Conservation (phyloP, 345 rosid genomes). For the Citrus maxima region DNA sequence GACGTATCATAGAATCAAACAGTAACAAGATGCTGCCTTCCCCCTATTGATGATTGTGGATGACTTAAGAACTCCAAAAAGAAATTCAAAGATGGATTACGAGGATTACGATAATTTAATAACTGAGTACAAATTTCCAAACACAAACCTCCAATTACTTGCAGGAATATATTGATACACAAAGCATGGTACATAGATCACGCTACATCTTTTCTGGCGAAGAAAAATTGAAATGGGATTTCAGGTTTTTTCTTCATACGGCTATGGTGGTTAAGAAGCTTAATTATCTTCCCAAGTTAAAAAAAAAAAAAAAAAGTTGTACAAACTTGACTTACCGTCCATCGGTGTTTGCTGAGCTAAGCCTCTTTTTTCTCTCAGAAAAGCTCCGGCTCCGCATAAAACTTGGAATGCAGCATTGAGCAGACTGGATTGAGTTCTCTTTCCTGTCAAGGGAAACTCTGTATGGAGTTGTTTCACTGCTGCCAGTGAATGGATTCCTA, state of each 20-base stretch:
- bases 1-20: not conserved
- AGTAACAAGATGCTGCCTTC: not conserved
- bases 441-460: slow-evolving; percentile 10
- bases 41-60: not conserved
- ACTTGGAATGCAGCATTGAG: slow-evolving; percentile 47
- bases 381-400: slow-evolving; percentile 44
- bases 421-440: slow-evolving; percentile 28
- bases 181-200: not conserved
- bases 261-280: not conserved
- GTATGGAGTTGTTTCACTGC: slow-evolving; percentile 19
- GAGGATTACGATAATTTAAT: not conserved
- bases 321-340: not conserved
- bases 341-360: slow-evolving; percentile 15
- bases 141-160: not conserved
- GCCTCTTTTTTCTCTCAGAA: slow-evolving; percentile 40
- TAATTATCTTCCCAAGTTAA: not conserved
- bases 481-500: slow-evolving; percentile 9
- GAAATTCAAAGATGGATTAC: not conserved
- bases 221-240: slow-evolving; percentile 3
- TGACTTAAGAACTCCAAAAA: not conserved
- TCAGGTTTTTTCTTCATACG: slow-evolving; percentile 9
- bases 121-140: not conserved
- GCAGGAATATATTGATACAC: slow-evolving; percentile 9
- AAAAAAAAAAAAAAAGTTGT: not conserved
- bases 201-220: not conserved